Evolutionary conservation across 768 basidiomycete species (phyloP), one percentile per base, ranked within the genome.

Genomic region (Dioszegia aurantiaca): DNA sequence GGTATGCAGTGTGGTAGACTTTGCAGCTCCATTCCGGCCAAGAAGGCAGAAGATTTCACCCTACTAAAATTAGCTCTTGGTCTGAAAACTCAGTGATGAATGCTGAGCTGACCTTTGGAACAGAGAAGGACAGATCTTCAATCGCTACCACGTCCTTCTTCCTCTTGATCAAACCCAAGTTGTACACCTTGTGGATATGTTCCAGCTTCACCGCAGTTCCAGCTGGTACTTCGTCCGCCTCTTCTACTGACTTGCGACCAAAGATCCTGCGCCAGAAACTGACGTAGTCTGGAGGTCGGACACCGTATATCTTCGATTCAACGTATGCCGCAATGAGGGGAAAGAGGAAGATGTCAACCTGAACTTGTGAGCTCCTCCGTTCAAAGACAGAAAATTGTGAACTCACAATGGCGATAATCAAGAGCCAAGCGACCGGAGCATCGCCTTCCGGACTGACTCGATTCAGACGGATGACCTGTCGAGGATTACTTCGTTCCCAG

Each of bases 301-400:
- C 81, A 57, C 87, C 87, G 62, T 87, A 89, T 1, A 87, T 72
- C 10, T 74, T 72, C 12, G 80, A 78, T 71, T 90, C 88, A 8
- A 84, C 75, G 9, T 84, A 72, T 5, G 82, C 75, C 1, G 85
- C 86, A 4, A 89, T 65, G 53, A 79, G 84, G 0, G 88, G 88
- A 84, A 86, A 89, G 4, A 90, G 73, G 76, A 89, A 85, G 26
- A 88, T 77, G 65, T 85, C 80, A 58, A 89, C 81, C 87, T 88
- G 42, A 3, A 48, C 21, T n/a, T n/a, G n/a, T n/a, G n/a, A n/a
- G n/a, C n/a, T n/a, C n/a, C n/a, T 33, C 33, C 33, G 33, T 6
- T 33, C 33, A 33, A 14, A 33, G 33, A 33, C 6, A 6, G 14
- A 33, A 33, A 33, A 33, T 14, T 33, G 33, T 6, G 33, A 33